Base-by-base conservation (phyloP, 257 asterid genomes). In the Datura wrightii region DNA sequence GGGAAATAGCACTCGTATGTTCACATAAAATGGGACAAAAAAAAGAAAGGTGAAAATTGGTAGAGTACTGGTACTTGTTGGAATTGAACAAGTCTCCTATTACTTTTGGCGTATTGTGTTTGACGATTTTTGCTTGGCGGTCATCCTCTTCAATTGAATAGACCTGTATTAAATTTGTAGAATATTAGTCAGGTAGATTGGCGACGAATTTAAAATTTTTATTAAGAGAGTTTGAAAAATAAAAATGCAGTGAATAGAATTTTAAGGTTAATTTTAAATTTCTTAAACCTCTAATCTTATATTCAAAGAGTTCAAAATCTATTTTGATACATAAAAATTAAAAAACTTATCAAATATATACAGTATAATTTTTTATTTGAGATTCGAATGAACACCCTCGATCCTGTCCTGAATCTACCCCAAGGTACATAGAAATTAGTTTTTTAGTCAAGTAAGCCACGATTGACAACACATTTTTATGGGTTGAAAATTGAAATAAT, bases 1-100 rank as follows among this genome's bases (percentile, higher is more conserved):
- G 52, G 10, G 1, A 58, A 18, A 6, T 58, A 18, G 10, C 63
- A 58, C 63, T 18, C 10, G 31, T 9, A 60, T 15, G 37, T 65
- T 65, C 8, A 65, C 18, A 65, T 65, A 15, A 37, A 67, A 6
- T 67, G 44, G 9, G 44, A 36, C 48, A 66, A 5, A 65, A 14
- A 34, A 39, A 39, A 4, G 5, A 66, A 36, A 31, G 8, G 11
- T 66, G 13, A 66, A 36, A 66, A 24, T 24, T 24, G 31, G 31
- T 24, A 24, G 31, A 24, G 31, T 24, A 24, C 11, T 3, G 2
- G 8, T 6, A 46, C 80, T 74, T 74, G 59, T 74, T 46, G 58
- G 80, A 76, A 31, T 78, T 78, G 82, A 76, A 76, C 6, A 31
- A 76, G 63, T 78, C 82, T 78, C 62, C 5, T 24, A 71, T 71